Base-by-base conservation (phyloP, 176 grass and related monocot genomes). In the Eleusine coracana region DNA sequence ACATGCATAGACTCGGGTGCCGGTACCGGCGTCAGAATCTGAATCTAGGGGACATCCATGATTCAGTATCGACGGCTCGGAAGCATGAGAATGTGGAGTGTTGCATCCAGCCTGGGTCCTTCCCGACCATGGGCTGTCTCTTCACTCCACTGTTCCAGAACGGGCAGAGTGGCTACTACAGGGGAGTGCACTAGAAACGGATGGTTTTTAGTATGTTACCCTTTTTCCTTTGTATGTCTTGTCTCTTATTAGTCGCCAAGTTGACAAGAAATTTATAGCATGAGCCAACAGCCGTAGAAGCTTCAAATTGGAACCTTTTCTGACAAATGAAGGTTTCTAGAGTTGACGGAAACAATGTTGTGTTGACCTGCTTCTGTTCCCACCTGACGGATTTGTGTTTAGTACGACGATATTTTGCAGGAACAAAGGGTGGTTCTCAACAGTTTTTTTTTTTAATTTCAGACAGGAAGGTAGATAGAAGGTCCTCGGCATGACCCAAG, bases 31-130 rank as follows among this genome's bases (percentile, higher is more conserved):
- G 54, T 10, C 54, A 55, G 84, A 90, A 86, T 83, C 84, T 79
- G 88, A 86, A 90, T 83, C 84, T 54, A 68, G 74, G 68, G 38
- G 18, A 41, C 84, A 86, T 72, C 6, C 18, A 8, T 63, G 84
- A 75, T 80, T 79, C 84, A 45, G 84, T 64, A 49, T 63, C 60
- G 69, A 88, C 70, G 50, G 76, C 21, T 89, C 29, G 5, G 41
- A 16, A 68, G 16, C 31, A 55, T 42, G 13, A 63, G 67, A 86
- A 83, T 60, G 52, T 79, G 31, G 68, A 73, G 20, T 42, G 60
- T 67, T 61, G 34, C 68, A 68, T 82, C 71, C 63, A 79, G 66
- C 73, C 59, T 74, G 27, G 7, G 17, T 23, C 37, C 23, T 27
- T 46, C 29, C 21, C 59, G 50, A 18, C 39, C 15, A 13, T 70